phyloP scores from a whole-genome alignment of 2,329 filamentous ascomycete genomes.

The Reticulascus tulasneorum region DNA sequence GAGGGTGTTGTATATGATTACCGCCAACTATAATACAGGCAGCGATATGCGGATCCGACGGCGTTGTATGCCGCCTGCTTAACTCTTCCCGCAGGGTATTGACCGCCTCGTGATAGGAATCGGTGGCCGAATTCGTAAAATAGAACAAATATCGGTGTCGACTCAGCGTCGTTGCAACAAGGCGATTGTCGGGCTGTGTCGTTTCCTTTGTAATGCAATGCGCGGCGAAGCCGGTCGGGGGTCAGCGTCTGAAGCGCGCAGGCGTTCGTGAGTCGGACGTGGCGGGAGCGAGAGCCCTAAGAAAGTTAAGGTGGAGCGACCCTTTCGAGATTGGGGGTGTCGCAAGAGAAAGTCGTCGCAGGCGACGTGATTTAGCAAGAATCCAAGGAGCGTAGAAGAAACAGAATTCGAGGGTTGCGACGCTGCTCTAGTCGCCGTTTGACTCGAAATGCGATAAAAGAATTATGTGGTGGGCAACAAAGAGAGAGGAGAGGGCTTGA shows the following conservation, averaged over 20 bases:
- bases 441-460: constrained; percentile 10
- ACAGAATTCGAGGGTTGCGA: constrained; percentile 5
- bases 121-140: too few relatives aligned
- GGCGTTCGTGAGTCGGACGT: constrained; percentile 2
- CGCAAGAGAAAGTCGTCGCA: constrained; percentile 16
- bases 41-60: constrained; percentile 12
- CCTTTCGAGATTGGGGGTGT: constrained; percentile 8
- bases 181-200: background rate
- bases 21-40: too few relatives aligned
- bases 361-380: constrained; percentile 11
- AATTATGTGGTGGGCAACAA: constrained; percentile 2
- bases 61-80: constrained; percentile 12
- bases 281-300: constrained; percentile 3
- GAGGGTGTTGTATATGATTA: too few relatives aligned
- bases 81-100: too few relatives aligned
- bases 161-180: background rate
- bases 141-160: background rate
- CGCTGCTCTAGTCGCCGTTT: constrained; percentile 6
- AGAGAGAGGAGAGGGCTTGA: constrained; percentile 2
- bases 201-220: too few relatives aligned
- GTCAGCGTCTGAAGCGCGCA: too few relatives aligned
- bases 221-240: too few relatives aligned
- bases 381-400: constrained; percentile 13
- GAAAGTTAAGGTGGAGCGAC: background rate
- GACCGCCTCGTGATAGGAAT: too few relatives aligned